Conservation (phyloP, 805 yeast species). For the Ogataea siamensis region DNA sequence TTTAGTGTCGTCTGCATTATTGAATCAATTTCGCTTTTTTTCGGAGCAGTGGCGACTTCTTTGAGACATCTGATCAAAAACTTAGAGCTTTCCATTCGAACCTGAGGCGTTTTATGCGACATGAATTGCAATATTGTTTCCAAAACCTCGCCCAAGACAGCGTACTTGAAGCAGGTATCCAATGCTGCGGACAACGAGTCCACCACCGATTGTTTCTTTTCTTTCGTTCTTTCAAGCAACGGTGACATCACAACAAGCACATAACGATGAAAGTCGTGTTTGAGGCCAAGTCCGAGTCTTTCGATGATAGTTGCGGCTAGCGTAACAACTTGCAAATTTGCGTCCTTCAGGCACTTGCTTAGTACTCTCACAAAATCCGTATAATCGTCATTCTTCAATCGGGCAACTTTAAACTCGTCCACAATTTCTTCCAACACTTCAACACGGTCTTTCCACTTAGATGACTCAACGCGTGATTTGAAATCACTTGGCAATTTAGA, state of each 20-base stretch:
- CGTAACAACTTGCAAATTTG: constrained; percentile 82
- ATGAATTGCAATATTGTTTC: constrained; percentile 59
- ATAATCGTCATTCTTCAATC: constrained; percentile 59
- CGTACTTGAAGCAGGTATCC: constrained; percentile 55
- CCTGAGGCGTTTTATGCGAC: constrained; percentile 80
- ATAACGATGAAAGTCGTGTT: constrained; percentile 54
- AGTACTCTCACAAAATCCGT: constrained; percentile 57
- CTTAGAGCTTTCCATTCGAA: constrained; percentile 66
- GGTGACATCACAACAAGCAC: constrained; percentile 53
- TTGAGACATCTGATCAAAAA: constrained; percentile 64
- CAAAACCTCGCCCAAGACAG: constrained; percentile 53
- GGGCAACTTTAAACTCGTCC: constrained; percentile 52
- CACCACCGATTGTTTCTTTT: constrained; percentile 75
- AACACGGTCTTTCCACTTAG: constrained; percentile 90
- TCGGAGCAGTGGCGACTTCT: constrained; percentile 48
- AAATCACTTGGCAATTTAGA: constrained; percentile 66
- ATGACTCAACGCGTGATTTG: constrained; percentile 48
- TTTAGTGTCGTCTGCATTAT: constrained; percentile 58
- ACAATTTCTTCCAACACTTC: constrained; percentile 70
- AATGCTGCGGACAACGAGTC: constrained; percentile 68
- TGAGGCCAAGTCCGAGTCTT: constrained; percentile 63
- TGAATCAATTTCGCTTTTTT: constrained; percentile 49
- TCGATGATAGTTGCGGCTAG: constrained; percentile 68
- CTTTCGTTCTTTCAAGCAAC: constrained; percentile 79
- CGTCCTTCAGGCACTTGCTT: constrained; percentile 80